phyloP scores from a whole-genome alignment of 2,329 filamentous ascomycete species.

The Phaeosphaeriaceae sp. region DNA sequence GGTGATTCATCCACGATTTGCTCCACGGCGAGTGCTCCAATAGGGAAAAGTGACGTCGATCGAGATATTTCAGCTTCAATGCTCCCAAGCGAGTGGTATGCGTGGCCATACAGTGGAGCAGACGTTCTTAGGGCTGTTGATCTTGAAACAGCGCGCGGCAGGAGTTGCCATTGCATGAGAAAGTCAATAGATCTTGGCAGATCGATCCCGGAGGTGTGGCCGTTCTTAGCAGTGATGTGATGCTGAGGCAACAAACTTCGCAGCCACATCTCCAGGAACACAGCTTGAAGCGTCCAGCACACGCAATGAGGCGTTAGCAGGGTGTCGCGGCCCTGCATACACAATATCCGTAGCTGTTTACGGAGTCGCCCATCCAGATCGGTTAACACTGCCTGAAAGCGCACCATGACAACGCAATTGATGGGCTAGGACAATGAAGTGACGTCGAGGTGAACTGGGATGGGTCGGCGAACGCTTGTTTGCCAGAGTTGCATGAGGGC shows the following conservation, averaged over 20 bases:
- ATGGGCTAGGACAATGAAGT: slow-evolving; percentile 14
- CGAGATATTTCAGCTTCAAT: slow-evolving; percentile 34
- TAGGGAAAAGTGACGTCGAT: slow-evolving; percentile 36
- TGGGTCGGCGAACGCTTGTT: slow-evolving; percentile 15
- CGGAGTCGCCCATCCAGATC: background rate
- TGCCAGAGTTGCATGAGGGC: slow-evolving; percentile 27
- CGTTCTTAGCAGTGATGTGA: slow-evolving; percentile 29
- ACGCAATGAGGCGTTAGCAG: slow-evolving; percentile 3
- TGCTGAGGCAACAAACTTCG: slow-evolving; percentile 8
- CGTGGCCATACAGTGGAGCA: slow-evolving; percentile 23
- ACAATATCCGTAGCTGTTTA: background rate
- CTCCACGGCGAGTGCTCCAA: slow-evolving; percentile 15
- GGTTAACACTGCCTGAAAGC: slow-evolving; percentile 3
- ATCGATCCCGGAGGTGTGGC: slow-evolving; percentile 34
- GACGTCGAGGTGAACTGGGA: slow-evolving; percentile 30
- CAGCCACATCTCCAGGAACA: slow-evolving; percentile 1
- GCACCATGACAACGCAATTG: background rate
- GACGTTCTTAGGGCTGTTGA: slow-evolving; percentile 28
- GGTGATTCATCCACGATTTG: slow-evolving; percentile 21
- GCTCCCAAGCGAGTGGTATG: slow-evolving; percentile 16
- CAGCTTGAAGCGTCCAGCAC: background rate
- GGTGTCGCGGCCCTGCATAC: background rate
- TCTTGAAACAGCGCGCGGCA: slow-evolving; percentile 29
- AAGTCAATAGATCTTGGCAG: slow-evolving; percentile 21
- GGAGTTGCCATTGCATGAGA: slow-evolving; percentile 22